These are phyloP conservation scores for Chenopodium quinoa DNA, from an alignment of 148 eudicot genomes.

Conservation along the genomic window DNA sequence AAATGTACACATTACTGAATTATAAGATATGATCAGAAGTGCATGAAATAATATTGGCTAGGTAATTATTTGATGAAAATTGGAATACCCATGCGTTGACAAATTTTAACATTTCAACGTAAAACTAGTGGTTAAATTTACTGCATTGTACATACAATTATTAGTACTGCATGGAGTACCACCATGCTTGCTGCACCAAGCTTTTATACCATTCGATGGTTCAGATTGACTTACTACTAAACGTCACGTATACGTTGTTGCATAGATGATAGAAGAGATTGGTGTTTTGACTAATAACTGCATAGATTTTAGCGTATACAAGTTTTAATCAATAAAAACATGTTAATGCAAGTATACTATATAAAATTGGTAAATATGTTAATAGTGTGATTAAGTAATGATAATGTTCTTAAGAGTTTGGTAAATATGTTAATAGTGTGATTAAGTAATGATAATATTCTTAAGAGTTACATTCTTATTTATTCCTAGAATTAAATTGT, in stretches of 20 bases:
- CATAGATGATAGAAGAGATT: neutral
- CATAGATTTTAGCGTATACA: no score
- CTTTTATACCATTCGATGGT: neutral
- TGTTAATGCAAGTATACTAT: no score
- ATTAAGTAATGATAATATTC: no score
- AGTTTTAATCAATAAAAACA: no score
- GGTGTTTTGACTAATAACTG: neutral
- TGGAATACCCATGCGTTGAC: slow-evolving; percentile 13
- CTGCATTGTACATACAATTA: neutral
- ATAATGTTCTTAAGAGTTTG: no score
- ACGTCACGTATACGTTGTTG: neutral
- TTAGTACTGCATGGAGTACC: neutral
- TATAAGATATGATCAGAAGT: neutral
- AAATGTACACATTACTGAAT: neutral
- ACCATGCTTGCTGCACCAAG: neutral
- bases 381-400: no score
- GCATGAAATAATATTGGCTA: neutral
- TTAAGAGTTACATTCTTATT: no score
- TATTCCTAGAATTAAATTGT: no score
- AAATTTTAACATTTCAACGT: neutral
- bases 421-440: no score
- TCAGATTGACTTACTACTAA: neutral
- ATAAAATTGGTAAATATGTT: no score
- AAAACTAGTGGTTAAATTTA: neutral
- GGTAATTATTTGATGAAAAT: neutral